Percentiles rank a stretch among this genome's conserved stretches.
These are phyloP conservation scores for Fusarium globosum DNA, from an alignment of 2,329 filamentous ascomycete genomes.

Conservation along the genomic window DNA sequence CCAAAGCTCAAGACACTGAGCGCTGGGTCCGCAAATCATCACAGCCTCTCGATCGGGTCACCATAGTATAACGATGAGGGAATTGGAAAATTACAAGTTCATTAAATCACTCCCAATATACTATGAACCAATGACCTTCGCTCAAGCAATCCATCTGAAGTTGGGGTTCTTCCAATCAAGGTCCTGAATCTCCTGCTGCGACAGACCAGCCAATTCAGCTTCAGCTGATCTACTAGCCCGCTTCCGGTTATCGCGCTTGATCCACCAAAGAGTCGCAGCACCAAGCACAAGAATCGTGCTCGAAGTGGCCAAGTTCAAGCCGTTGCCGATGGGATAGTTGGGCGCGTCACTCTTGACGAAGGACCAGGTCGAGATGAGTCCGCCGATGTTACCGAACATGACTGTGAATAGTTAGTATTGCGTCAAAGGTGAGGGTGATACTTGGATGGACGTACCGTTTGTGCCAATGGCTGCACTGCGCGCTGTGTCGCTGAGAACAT, in stretches of 20 bases:
- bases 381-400: constrained; percentile 79
- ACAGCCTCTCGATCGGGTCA: background rate
- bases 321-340: constrained; percentile 76
- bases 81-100: accelerated
- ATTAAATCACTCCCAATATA: background rate
- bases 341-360: constrained; percentile 72
- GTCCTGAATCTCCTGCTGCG: constrained; percentile 64
- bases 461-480: constrained; percentile 73
- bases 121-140: background rate
- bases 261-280: constrained; percentile 65
- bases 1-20: background rate
- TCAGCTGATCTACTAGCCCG: constrained; percentile 46
- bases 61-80: no score
- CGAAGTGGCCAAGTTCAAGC: constrained; percentile 71
- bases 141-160: constrained; percentile 64
- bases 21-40: background rate
- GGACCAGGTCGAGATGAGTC: constrained; percentile 71
- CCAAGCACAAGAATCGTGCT: constrained; percentile 61
- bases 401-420: constrained; percentile 47
- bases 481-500: constrained; percentile 77
- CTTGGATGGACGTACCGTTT: constrained; percentile 46
- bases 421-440: accelerated
- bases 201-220: constrained; percentile 63
- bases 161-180: constrained; percentile 75
- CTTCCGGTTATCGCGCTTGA: constrained; percentile 68